Evolutionary conservation across 2,329 filamentous ascomycete genomes (phyloP).

Genomic region (Sodiomyces alkalinus): DNA sequence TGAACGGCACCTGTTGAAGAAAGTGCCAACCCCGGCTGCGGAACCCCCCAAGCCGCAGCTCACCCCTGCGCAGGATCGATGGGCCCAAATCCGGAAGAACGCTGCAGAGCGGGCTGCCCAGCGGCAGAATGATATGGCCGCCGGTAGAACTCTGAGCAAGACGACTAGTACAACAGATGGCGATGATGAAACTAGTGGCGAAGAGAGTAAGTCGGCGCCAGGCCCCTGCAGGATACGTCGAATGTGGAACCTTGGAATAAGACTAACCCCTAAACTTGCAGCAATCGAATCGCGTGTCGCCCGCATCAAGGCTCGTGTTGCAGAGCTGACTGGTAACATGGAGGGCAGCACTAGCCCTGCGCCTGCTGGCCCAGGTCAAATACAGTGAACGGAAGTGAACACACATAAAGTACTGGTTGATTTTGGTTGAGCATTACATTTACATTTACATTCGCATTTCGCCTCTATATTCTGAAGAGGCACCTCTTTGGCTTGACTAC

Average conservation of each 20-base stretch:
- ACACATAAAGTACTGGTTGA: not conserved
- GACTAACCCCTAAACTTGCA: constrained; percentile 21
- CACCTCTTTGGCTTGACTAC: not conserved
- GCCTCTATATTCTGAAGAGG: not conserved
- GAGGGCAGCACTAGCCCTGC: constrained; percentile 34
- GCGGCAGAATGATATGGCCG: constrained; percentile 50
- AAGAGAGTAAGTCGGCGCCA: constrained; percentile 86
- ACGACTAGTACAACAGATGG: constrained; percentile 41
- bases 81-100: constrained; percentile 93
- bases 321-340: constrained; percentile 80
- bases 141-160: constrained; percentile 39
- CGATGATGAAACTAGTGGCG: constrained; percentile 83
- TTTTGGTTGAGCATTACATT: constrained; percentile 1
- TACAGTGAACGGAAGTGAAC: constrained; percentile 2
- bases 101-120: constrained; percentile 65
- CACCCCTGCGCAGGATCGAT: constrained; percentile 53
- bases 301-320: constrained; percentile 93
- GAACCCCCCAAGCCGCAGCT: constrained; percentile 14
- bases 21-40: constrained; percentile 16
- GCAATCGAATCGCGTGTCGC: constrained; percentile 94
- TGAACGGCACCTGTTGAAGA: constrained; percentile 11
- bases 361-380: constrained; percentile 15
- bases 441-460: not conserved
- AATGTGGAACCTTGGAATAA: not conserved
- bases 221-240: no score